Conservation (phyloP, 352 stramenopile species). For the Phytophthora syringae region DNA sequence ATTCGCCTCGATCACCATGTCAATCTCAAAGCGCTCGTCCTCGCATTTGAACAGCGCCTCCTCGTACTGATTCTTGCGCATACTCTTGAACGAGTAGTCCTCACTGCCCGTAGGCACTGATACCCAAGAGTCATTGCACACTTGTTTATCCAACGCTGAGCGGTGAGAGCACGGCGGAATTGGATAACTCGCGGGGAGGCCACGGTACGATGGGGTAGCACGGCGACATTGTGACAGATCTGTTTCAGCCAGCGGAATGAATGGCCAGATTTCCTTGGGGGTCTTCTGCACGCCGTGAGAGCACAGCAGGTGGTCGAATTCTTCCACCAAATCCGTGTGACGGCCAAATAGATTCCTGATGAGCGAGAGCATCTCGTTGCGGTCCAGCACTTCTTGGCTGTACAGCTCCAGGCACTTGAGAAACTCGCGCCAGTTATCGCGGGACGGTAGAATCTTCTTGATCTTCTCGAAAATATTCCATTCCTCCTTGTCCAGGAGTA, state of each 20-base stretch:
- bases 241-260: conserved; percentile 92
- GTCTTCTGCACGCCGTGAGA: conserved; percentile 84
- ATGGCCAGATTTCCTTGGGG: conserved; percentile 91
- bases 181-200: conserved; percentile 97
- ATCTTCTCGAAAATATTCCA: conserved; percentile 96
- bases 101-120: conserved; percentile 98
- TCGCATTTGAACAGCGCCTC: conserved; percentile 99
- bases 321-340: conserved; percentile 83
- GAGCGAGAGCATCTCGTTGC: conserved; percentile 88
- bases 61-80: conserved; percentile 99
- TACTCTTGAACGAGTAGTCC: conserved; percentile 99
- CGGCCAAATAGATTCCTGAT: conserved; percentile 90
- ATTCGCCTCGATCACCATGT: conserved; percentile 98
- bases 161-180: conserved; percentile 96
- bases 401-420: conserved; percentile 99
- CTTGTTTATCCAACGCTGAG: conserved; percentile 89
- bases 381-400: conserved; percentile 96
- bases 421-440: conserved; percentile 97
- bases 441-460: conserved; percentile 92
- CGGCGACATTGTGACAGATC: conserved; percentile 91
- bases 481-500: conserved; percentile 86
- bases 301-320: conserved; percentile 78
- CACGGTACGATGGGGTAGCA: conserved; percentile 97
- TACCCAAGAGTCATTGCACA: conserved; percentile 98
- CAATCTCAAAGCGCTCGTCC: conserved; percentile 96